A percentile compares a stretch with the other conserved stretches of the same genome.
Evolutionary conservation across 2,329 filamentous ascomycete genomes (phyloP).

Genomic region (Aspergillus ochraceus): DNA sequence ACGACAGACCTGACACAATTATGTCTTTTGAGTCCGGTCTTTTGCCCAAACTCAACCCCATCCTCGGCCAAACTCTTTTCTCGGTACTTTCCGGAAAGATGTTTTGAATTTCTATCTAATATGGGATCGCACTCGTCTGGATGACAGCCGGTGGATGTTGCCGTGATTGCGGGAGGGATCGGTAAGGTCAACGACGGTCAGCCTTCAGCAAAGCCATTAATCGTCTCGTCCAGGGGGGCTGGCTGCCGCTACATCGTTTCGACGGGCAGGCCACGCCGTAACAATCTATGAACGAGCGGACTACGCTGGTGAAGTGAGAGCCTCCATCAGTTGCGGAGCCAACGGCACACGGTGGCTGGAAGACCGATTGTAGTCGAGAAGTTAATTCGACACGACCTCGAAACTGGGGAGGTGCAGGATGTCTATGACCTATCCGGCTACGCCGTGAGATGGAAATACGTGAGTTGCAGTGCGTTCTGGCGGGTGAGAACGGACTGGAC

Average conservation of each 20-base stretch:
- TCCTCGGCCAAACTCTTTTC: no score
- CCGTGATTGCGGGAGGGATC: constrained; percentile 54
- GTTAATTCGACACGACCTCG: constrained; percentile 70
- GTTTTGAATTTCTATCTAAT: not conserved
- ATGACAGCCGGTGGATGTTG: constrained; percentile 40
- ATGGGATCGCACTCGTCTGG: not conserved
- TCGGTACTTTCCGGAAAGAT: not conserved
- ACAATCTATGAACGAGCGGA: constrained; percentile 68
- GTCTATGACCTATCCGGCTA: constrained; percentile 66
- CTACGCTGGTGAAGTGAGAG: constrained; percentile 67
- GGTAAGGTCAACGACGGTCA: constrained; percentile 27
- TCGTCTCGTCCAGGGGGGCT: constrained; percentile 37
- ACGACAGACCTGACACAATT: no score
- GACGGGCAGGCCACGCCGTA: constrained; percentile 55
- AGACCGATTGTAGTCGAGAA: constrained; percentile 66
- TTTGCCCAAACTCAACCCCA: no score
- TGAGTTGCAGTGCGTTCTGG: not conserved
- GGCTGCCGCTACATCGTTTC: constrained; percentile 52
- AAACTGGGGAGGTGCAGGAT: constrained; percentile 65
- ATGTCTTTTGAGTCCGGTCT: no score
- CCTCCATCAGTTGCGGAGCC: constrained; percentile 66
- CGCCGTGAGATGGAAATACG: constrained; percentile 63
- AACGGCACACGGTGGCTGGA: constrained; percentile 70
- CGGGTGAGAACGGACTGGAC: not conserved
- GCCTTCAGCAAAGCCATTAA: not conserved